Conservation (phyloP, 805 yeast species). For the Pichia nanzhaoensis region DNA sequence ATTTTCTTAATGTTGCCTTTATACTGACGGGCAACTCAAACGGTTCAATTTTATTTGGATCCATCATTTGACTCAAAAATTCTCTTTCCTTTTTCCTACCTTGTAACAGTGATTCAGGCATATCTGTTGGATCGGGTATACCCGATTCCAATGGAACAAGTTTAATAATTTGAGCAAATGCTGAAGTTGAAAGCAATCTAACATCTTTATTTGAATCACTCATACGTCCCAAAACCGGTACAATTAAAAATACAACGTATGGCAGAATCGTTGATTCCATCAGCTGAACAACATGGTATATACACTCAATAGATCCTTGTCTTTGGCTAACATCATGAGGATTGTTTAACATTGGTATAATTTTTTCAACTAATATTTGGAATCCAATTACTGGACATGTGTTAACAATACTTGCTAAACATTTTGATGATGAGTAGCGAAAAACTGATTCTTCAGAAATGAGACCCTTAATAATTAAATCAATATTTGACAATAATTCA, state of each 20-base stretch:
- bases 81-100: constrained; percentile 94
- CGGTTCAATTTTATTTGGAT: constrained; percentile 81
- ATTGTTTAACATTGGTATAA: constrained; percentile 75
- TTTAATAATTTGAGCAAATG: constrained; percentile 93
- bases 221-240: constrained; percentile 96
- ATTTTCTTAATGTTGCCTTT: constrained; percentile 85
- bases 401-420: constrained; percentile 73
- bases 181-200: constrained; percentile 86
- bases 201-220: constrained; percentile 88
- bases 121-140: constrained; percentile 87
- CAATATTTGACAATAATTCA: constrained; percentile 47
- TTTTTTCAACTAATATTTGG: constrained; percentile 67
- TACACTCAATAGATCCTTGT: constrained; percentile 90
- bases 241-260: constrained; percentile 89
- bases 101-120: constrained; percentile 74
- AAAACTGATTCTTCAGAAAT: constrained; percentile 73
- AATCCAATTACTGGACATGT: constrained; percentile 64
- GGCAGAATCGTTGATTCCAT: constrained; percentile 92
- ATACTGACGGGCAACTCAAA: constrained; percentile 87
- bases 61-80: constrained; percentile 96
- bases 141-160: constrained; percentile 97
- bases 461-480: constrained; percentile 46
- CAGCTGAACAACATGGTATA: constrained; percentile 73
- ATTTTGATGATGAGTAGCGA: constrained; percentile 84
- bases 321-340: constrained; percentile 64